phyloP scores from a whole-genome alignment of 2,329 filamentous ascomycete species.

The Botryotinia globosa region DNA sequence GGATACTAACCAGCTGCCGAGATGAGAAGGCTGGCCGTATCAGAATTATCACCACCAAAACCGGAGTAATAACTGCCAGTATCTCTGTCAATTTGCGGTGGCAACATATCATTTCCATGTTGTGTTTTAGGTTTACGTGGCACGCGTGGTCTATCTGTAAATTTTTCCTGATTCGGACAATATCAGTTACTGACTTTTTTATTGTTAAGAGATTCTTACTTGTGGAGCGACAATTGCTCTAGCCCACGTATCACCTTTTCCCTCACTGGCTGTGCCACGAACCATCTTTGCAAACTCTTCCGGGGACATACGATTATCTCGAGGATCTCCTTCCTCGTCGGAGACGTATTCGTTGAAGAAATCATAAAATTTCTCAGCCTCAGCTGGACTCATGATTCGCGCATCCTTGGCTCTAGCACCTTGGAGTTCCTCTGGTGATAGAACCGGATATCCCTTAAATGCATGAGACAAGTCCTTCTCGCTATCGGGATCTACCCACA shows the following conservation, averaged over 20 bases:
- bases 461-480: constrained; percentile 27
- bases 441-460: constrained; percentile 18
- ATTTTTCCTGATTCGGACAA: constrained; percentile 27
- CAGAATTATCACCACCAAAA: constrained; percentile 21
- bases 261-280: constrained; percentile 34
- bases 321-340: constrained; percentile 44
- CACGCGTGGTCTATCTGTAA: constrained; percentile 5
- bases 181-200: constrained; percentile 25
- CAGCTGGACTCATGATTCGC: constrained; percentile 25
- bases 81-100: constrained; percentile 33
- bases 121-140: background rate
- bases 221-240: constrained; percentile 12
- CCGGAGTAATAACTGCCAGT: constrained; percentile 29
- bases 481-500: constrained; percentile 37
- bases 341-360: constrained; percentile 35
- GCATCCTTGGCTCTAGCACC: constrained; percentile 17
- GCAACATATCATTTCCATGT: background rate
- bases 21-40: constrained; percentile 25
- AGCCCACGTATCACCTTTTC: constrained; percentile 17
- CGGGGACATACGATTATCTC: constrained; percentile 42
- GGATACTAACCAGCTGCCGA: constrained; percentile 26
- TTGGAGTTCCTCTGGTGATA: constrained; percentile 12
- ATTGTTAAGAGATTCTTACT: background rate
- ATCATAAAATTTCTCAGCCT: constrained; percentile 30
- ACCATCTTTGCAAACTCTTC: constrained; percentile 45